These are phyloP conservation scores for Gossypium laxum DNA, from an alignment of 441 rosid species.

Conservation along the genomic window DNA sequence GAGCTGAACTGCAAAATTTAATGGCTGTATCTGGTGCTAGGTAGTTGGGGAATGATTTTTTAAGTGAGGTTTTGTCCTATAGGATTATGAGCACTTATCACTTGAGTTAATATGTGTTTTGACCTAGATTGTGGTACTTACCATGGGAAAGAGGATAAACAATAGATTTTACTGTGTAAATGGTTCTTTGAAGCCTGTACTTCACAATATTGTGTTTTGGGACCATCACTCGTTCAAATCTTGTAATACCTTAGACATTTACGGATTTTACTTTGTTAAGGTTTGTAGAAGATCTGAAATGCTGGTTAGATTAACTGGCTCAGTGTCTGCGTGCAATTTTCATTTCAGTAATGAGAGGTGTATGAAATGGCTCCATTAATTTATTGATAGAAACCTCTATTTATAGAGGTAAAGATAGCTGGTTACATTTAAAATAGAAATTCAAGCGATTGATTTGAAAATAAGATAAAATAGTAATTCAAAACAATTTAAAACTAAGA, in stretches of 20 bases:
- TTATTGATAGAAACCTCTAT: no score
- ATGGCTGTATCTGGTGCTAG: neutral
- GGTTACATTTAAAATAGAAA: no score
- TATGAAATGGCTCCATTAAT: no score
- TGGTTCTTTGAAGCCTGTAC: neutral
- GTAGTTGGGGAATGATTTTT: neutral
- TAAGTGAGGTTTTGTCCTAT: neutral
- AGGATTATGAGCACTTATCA: neutral
- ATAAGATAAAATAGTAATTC: no score
- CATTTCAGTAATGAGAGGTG: neutral
- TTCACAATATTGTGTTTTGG: neutral
- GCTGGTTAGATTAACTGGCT: neutral
- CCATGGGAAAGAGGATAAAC: neutral
- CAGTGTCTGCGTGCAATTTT: neutral
- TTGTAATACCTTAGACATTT: neutral
- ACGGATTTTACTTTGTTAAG: constrained; percentile 1
- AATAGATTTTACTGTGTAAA: neutral
- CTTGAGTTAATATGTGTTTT: neutral
- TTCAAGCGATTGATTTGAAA: no score
- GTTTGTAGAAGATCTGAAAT: neutral
- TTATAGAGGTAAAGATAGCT: no score
- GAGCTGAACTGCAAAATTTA: neutral
- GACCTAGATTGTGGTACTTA: neutral
- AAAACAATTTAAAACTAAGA: no score
- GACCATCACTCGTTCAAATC: neutral